Percentiles rank a stretch among this genome's conserved stretches.
phyloP scores from a whole-genome alignment of 768 basidiomycete species.

The Mycena polygramma region DNA sequence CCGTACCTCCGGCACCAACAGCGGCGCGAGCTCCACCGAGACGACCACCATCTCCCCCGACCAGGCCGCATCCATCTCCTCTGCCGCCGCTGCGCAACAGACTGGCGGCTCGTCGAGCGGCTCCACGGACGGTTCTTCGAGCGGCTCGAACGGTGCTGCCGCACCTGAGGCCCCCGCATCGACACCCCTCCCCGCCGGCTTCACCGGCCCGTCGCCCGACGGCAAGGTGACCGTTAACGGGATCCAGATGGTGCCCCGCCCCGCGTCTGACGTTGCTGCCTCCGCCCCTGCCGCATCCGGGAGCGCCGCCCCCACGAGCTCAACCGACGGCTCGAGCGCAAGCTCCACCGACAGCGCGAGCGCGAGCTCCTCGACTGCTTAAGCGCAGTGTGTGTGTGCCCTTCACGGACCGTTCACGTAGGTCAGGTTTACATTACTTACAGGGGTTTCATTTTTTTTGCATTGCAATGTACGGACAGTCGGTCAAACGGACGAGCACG shows the following conservation, averaged over 20 bases:
- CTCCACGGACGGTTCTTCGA: conserved; percentile 33
- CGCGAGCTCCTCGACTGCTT: conserved; percentile 9
- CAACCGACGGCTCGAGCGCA: background rate
- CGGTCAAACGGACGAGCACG: conserved; percentile 25
- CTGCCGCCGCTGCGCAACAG: conserved; percentile 42
- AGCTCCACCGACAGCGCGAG: conserved; percentile 6
- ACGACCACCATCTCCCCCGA: conserved; percentile 50
- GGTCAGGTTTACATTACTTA: background rate
- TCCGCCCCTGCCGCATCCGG: conserved; percentile 37
- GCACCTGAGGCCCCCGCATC: conserved; percentile 37
- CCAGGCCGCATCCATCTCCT: conserved; percentile 50
- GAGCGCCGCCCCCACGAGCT: background rate
- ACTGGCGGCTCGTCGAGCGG: conserved; percentile 35
- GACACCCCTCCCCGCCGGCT: conserved; percentile 51
- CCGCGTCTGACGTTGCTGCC: background rate
- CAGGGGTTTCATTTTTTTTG: conserved; percentile 22
- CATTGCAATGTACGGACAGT: conserved; percentile 17
- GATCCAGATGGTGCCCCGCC: conserved; percentile 48
- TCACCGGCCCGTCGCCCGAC: conserved; percentile 57
- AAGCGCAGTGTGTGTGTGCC: background rate
- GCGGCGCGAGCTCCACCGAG: conserved; percentile 38
- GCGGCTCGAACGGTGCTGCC: conserved; percentile 38
- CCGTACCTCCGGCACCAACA: conserved; percentile 41
- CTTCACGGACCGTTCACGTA: conserved; percentile 32
- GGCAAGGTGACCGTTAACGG: conserved; percentile 62